A percentile compares a stretch with the other conserved stretches of the same genome.
Evolutionary conservation across 345 rosid genomes (phyloP).

Genomic region (Brassica napus): DNA sequence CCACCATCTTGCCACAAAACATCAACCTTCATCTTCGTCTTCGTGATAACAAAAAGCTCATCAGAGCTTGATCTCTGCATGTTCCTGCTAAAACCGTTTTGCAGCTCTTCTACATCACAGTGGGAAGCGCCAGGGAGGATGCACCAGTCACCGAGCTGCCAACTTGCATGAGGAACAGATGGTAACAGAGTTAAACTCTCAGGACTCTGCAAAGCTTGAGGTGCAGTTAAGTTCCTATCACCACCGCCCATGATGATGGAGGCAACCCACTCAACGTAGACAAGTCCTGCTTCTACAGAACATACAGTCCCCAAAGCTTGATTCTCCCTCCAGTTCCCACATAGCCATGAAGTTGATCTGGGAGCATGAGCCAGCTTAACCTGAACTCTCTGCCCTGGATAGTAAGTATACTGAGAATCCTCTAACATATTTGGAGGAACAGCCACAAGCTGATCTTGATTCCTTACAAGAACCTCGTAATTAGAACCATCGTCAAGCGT

Average conservation of each 20-base stretch:
- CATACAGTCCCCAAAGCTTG: conserved; percentile 69
- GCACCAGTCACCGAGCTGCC: conserved; percentile 99
- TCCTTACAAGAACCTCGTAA: conserved; percentile 58
- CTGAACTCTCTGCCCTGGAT: conserved; percentile 88
- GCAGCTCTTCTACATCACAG: conserved; percentile 32
- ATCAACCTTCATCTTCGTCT: conserved; percentile 66
- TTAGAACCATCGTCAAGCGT: conserved; percentile 74
- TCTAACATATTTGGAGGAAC: conserved; percentile 59
- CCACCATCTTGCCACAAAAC: conserved; percentile 88
- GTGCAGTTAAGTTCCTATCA: conserved; percentile 47
- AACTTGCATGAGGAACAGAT: conserved; percentile 66
- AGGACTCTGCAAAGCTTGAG: conserved; percentile 56
- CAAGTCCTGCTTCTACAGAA: conserved; percentile 60
- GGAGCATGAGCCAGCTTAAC: conserved; percentile 50
- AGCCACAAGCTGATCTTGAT: conserved; percentile 65
- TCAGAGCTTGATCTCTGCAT: conserved; percentile 35
- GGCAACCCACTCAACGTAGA: conserved; percentile 82
- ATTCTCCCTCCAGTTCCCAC: conserved; percentile 69
- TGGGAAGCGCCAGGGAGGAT: conserved; percentile 49
- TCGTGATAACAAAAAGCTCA: conserved; percentile 58
- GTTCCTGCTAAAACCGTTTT: conserved; percentile 45
- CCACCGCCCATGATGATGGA: conserved; percentile 48
- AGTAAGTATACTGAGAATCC: conserved; percentile 64
- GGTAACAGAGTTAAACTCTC: conserved; percentile 61
- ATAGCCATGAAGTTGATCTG: conserved; percentile 72